Conservation (phyloP, 768 basidiomycete species). For the Paxillus rubicundulus region DNA sequence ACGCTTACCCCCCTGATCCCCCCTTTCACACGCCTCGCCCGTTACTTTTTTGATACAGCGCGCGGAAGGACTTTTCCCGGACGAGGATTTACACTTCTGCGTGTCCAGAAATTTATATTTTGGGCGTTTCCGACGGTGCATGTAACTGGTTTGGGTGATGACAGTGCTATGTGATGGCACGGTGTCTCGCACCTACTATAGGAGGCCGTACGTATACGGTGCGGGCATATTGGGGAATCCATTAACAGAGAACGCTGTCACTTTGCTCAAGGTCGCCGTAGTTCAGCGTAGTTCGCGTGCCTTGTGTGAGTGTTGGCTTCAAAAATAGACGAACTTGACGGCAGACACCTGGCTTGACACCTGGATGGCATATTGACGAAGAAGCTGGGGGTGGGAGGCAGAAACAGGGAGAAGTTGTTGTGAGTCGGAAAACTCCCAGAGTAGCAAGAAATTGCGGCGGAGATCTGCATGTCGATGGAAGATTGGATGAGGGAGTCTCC, state of each 20-base stretch:
- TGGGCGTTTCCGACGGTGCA: neutral
- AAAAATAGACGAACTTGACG: neutral
- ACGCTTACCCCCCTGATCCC: no score
- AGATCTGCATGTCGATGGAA: neutral
- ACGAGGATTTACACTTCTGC: neutral
- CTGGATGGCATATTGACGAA: neutral
- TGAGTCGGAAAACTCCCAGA: neutral
- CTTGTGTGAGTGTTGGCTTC: neutral
- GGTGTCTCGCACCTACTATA: no score
- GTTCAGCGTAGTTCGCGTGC: neutral
- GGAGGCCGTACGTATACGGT: neutral
- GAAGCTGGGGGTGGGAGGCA: neutral
- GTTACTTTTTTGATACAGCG: no score
- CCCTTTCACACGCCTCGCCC: no score
- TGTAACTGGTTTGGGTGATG: neutral
- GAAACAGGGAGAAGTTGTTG: neutral
- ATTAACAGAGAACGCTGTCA: neutral
- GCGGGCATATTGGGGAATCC: neutral
- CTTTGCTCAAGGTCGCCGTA: neutral
- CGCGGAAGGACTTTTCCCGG: neutral
- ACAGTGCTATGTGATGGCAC: neutral
- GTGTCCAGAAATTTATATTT: neutral
- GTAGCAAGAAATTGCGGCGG: neutral
- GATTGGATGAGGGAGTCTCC: no score
- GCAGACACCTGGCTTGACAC: neutral